Evolutionary conservation across 1,139 yeast species (phyloP), one percentile per base, ranked within the genome.

Genomic region (Blastobotrys indianensis): DNA sequence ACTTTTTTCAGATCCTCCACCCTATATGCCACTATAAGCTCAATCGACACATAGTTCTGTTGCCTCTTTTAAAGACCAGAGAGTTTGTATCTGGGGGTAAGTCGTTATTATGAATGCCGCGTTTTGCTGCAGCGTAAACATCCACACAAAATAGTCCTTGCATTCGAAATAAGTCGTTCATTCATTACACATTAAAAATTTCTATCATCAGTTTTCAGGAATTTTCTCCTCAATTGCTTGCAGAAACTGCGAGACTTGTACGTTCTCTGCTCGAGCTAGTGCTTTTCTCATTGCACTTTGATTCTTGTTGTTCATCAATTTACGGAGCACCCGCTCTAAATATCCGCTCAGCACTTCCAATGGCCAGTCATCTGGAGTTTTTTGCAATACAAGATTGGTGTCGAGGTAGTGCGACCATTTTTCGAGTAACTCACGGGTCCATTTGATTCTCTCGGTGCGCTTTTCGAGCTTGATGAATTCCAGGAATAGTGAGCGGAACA

Each of bases 351-450:
- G 46, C 30, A 56, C 47, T 42, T 63, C 67, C 34, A 66, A 51
- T 2, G 69, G 63, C 71, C 71, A 67, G n/a, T 55, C 44, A 12
- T 52, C 58, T 1, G 69, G 68, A 9, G 64, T 52, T 20, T 51
- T 52, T 38, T 46, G 51, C n/a, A 67, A 54, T 13, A 65, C 67
- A 29, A 51, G 46, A 17, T 52, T 51, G 37, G 59, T 46, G 41
- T 65, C 68, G 11, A 66, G 52, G 13, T 52, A 45, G 17, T 49
- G 51, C 13, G 67, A 67, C 54, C 61, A 62, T 7, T 60, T 53
- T 20, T 62, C 64, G 23, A 66, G 55, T 32, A 66, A 47, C 33
- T 54, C 47, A 23, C 58, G 52, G 2, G 60, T 54, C 46, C 64
- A 64, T 9, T 51, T 46, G 20, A 55, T 50, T 37, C 57, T 52